Evolutionary conservation across 2,329 filamentous ascomycete genomes (phyloP).

Genomic region (Fusarium sambucinum): DNA sequence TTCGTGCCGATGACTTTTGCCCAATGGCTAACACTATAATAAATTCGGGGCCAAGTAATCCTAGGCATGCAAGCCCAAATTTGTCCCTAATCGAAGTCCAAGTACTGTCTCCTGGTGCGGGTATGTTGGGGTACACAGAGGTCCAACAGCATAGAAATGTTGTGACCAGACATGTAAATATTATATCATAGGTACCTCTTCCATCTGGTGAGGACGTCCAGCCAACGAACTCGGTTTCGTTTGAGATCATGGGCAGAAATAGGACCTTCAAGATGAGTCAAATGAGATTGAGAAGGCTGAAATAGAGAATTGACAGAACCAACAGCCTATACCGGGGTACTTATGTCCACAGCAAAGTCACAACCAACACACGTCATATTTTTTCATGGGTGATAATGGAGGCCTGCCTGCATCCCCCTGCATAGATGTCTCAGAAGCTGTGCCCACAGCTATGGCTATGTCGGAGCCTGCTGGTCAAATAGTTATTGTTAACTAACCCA

Average conservation of each 20-base stretch:
- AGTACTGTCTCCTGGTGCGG: not conserved
- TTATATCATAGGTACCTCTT: slow-evolving; percentile 29
- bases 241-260: not conserved
- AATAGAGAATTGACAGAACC: too few species aligned
- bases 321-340: too few species aligned
- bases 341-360: too few species aligned
- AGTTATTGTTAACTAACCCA: too few species aligned
- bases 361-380: too few species aligned
- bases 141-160: slow-evolving; percentile 32
- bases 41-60: slow-evolving; percentile 22
- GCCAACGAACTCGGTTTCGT: slow-evolving; percentile 15
- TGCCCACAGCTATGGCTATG: too few species aligned
- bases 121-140: slow-evolving; percentile 26
- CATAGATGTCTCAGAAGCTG: too few species aligned
- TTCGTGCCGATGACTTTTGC: slow-evolving; percentile 22
- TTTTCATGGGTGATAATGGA: too few species aligned
- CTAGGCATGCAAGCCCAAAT: slow-evolving; percentile 19
- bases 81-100: slow-evolving; percentile 16
- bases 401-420: too few species aligned
- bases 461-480: too few species aligned
- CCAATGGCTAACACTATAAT: slow-evolving; percentile 22
- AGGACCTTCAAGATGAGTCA: too few species aligned
- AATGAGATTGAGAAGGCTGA: too few species aligned
- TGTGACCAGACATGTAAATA: slow-evolving; percentile 20
- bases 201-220: slow-evolving; percentile 26